phyloP scores from a whole-genome alignment of 1,284 basidiomycete genomes.

The Rhodotorula sp. region DNA sequence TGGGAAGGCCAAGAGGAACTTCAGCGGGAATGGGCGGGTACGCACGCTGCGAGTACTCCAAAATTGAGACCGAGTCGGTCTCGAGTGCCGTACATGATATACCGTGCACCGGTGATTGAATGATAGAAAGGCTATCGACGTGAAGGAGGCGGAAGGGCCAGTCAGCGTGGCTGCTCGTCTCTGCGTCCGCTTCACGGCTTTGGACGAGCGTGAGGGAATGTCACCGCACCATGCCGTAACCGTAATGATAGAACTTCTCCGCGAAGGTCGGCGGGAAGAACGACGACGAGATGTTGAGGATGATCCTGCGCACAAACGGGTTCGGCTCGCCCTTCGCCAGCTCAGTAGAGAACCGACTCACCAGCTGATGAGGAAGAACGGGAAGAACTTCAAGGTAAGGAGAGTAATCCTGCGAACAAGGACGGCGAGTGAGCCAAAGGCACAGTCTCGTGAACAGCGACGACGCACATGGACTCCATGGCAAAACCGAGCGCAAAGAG shows the following conservation, averaged over 20 bases:
- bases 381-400: constrained; percentile 43
- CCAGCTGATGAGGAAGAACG: constrained; percentile 47
- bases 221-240: constrained; percentile 19
- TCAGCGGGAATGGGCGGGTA: too few species aligned
- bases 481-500: constrained; percentile 46
- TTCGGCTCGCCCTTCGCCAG: neutral
- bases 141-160: constrained; percentile 14
- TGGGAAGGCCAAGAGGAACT: too few species aligned
- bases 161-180: too few species aligned
- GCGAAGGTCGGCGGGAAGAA: constrained; percentile 48
- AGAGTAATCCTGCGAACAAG: constrained; percentile 13
- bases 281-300: constrained; percentile 41
- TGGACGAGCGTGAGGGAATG: neutral
- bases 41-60: constrained; percentile 39
- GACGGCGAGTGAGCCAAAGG: rapidly evolving
- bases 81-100: constrained; percentile 46
- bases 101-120: constrained; percentile 45
- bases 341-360: constrained; percentile 29
- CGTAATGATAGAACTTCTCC: constrained; percentile 43
- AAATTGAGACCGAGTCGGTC: constrained; percentile 47
- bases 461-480: constrained; percentile 45
- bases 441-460: too few species aligned
- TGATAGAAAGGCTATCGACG: constrained; percentile 46
- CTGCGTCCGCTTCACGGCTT: too few species aligned
- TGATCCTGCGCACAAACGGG: constrained; percentile 1